Conservation (phyloP, 495 filamentous ascomycete genomes). For the Talaromyces ruber region DNA sequence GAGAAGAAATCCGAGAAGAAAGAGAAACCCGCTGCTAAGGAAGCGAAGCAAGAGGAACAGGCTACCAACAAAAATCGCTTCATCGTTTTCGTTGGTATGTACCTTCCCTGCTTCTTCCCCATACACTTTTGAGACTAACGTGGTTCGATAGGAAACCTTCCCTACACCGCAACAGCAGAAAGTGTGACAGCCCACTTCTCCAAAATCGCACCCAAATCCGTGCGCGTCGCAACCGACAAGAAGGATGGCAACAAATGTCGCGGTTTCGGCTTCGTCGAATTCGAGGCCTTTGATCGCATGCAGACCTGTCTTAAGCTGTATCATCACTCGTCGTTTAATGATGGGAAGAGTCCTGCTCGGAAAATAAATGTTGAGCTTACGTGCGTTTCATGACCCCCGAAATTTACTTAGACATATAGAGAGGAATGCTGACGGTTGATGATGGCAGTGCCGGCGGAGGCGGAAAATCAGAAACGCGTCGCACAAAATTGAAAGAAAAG, state of each 20-base stretch:
- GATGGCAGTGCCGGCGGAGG: slow-evolving; percentile 60
- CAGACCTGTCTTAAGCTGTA: slow-evolving; percentile 83
- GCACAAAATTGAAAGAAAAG: slow-evolving; percentile 66
- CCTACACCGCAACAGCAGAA: slow-evolving; percentile 66
- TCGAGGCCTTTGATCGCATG: slow-evolving; percentile 83
- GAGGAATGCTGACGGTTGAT: neutral
- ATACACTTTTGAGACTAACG: neutral
- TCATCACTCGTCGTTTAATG: slow-evolving; percentile 79
- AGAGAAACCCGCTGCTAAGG: slow-evolving; percentile 10
- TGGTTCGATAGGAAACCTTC: slow-evolving; percentile 66
- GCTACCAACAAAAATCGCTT: slow-evolving; percentile 51
- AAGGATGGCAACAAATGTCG: slow-evolving; percentile 61
- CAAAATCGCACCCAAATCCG: slow-evolving; percentile 57
- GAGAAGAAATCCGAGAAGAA: slow-evolving; percentile 10
- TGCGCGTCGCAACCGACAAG: slow-evolving; percentile 71
- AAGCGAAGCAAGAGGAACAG: slow-evolving; percentile 15
- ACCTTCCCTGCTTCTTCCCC: neutral
- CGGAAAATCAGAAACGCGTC: slow-evolving; percentile 62
- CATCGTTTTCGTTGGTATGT: slow-evolving; percentile 71
- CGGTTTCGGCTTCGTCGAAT: slow-evolving; percentile 91
- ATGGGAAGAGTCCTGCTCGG: slow-evolving; percentile 48
- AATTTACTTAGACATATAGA: neutral
- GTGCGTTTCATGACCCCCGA: slow-evolving; percentile 36
- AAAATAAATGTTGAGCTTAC: slow-evolving; percentile 93
- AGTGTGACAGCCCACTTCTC: slow-evolving; percentile 67